phyloP scores from a whole-genome alignment of 176 grass and related monocot genomes.

The Phragmites australis region DNA sequence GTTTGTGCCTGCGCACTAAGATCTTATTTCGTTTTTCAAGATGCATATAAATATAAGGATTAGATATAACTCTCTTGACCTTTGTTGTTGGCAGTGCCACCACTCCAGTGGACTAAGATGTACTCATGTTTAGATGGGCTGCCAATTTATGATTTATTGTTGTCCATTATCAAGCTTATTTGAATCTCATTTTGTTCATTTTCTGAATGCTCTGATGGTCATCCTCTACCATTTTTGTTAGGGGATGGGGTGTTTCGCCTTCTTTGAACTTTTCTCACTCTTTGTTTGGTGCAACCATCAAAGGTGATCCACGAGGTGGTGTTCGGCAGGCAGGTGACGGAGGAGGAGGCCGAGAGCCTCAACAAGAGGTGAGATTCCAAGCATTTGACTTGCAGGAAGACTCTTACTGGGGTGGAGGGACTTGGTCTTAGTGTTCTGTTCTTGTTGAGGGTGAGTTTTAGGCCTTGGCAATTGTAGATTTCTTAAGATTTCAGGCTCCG shows the following conservation, averaged over 20 bases:
- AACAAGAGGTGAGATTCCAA: slow-evolving; percentile 77
- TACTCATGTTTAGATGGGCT: not conserved
- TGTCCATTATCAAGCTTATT: slow-evolving; percentile 3
- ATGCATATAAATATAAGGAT: not conserved
- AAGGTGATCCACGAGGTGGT: slow-evolving; percentile 87
- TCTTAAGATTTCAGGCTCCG: not conserved
- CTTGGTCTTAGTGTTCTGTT: slow-evolving; percentile 33
- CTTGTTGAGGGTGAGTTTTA: slow-evolving; percentile 16
- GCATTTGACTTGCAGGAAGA: not conserved
- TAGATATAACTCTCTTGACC: not conserved
- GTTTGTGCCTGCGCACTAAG: not conserved
- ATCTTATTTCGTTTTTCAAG: not conserved
- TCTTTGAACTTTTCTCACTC: not conserved
- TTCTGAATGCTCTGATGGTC: slow-evolving; percentile 13
- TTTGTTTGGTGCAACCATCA: slow-evolving; percentile 68
- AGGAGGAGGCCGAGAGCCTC: slow-evolving; percentile 89
- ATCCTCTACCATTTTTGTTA: not conserved
- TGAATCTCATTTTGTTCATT: not conserved
- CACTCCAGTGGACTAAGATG: not conserved
- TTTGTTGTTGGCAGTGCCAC: not conserved
- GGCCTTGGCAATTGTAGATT: slow-evolving; percentile 20
- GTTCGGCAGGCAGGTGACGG: slow-evolving; percentile 90
- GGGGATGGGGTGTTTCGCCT: no score
- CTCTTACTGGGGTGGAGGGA: not conserved
- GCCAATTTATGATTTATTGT: slow-evolving; percentile 1